Percentiles rank a stretch among this genome's conserved stretches.
These are phyloP conservation scores for Alnus rubra DNA, from an alignment of 306 rosid species.

Conservation along the genomic window DNA sequence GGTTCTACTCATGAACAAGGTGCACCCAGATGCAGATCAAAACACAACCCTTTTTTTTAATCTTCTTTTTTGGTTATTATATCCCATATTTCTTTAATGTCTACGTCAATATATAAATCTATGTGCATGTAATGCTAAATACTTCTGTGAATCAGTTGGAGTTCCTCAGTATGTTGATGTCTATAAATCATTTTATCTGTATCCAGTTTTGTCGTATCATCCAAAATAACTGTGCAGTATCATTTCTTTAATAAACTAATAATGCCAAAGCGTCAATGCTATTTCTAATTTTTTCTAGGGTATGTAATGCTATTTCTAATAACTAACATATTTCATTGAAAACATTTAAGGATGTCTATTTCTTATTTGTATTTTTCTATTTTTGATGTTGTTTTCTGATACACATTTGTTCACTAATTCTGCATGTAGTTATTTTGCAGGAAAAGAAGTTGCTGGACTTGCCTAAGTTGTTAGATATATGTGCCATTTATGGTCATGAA, in stretches of 20 bases:
- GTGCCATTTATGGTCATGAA: slow-evolving; percentile 85
- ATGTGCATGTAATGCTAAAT: neutral
- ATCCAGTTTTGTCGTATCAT: neutral
- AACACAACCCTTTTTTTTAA: neutral
- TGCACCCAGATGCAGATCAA: neutral
- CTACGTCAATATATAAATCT: neutral
- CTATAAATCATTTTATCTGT: neutral
- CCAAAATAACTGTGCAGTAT: neutral
- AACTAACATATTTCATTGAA: neutral
- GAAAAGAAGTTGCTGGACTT: slow-evolving; percentile 86
- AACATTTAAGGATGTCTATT: slow-evolving; percentile 14
- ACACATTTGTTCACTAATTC: slow-evolving; percentile 61
- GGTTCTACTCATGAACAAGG: neutral
- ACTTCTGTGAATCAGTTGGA: neutral
- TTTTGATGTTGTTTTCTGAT: slow-evolving; percentile 12
- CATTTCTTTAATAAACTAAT: neutral
- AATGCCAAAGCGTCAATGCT: neutral
- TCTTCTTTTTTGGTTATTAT: neutral
- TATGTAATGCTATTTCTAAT: neutral
- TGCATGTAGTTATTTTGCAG: slow-evolving; percentile 91
- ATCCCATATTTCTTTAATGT: neutral
- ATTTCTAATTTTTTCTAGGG: neutral
- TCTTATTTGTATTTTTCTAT: slow-evolving; percentile 13
- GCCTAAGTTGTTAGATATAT: slow-evolving; percentile 87
- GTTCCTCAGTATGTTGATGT: neutral